Base-by-base conservation (phyloP, 306 rosid species). In the Phaseolus lunatus region DNA sequence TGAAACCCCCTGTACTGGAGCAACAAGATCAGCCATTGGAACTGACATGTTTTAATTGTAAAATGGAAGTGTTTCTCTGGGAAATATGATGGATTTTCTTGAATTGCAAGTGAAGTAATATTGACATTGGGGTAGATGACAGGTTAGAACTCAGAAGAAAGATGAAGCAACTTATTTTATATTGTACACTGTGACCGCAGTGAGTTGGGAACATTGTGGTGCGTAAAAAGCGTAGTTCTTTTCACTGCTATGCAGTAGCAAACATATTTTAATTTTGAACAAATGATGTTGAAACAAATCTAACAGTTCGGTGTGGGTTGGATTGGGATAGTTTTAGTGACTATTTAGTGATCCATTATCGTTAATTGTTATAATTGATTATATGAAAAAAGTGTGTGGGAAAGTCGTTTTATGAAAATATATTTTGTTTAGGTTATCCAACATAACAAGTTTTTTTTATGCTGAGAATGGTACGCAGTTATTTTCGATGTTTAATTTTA, bases 101-200 rank as follows among this genome's bases (percentile, higher is more conserved):
- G 39, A 67, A 64, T 50, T 85, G 47, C 70, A 78, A 78, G 82
- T 49, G 59, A 82, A 82, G 86, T 59, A 50, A 82, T 43, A 49
- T 65, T 43, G 18, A 76, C 52, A 41, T 52, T 62, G 41, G 35
- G 3, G 61, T 56, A 56, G 24, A 65, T 9, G 66, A 37, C 35
- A 45, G 23, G 33, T 35, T 18, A 16, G 15, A 23, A 56, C 33
- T 23, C 19, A 12, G 11, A 23, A 56, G 75, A 73, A 67, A 73
- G 65, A 67, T 47, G 63, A 73, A 75, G 81, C 80, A 78, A 73
- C 53, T 45, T 54, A 44, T 11, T 3, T 47, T 27, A 47, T 11
- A 5, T 15, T 33, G 9, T 33, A 7, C 39, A 6, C 39, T 8
- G 39, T 33, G 1, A 33, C 39, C 9, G 39, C 11, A 37, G 10